These are phyloP conservation scores for Blastobotrys mokoenaii DNA, from an alignment of 805 yeast genomes.

Conservation along the genomic window DNA sequence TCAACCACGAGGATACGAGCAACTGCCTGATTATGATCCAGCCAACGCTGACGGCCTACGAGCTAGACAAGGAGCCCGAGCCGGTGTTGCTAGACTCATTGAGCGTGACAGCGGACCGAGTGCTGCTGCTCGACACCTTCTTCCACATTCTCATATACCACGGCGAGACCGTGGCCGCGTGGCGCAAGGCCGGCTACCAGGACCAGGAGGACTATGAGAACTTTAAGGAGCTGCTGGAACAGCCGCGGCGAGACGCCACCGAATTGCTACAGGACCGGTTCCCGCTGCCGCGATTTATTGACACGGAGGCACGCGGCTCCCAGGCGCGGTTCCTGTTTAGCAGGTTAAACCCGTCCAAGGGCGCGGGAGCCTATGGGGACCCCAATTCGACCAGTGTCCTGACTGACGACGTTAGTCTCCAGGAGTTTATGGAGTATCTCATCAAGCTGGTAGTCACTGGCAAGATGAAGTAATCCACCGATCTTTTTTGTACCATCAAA, in stretches of 20 bases:
- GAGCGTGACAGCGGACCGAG: slow-evolving; percentile 75
- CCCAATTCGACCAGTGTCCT: slow-evolving; percentile 62
- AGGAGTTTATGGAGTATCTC: slow-evolving; percentile 84
- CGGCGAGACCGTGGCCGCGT: slow-evolving; percentile 83
- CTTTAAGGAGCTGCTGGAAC: slow-evolving; percentile 71
- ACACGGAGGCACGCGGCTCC: slow-evolving; percentile 92
- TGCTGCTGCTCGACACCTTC: slow-evolving; percentile 80
- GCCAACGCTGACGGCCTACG: slow-evolving; percentile 81
- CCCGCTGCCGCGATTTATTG: slow-evolving; percentile 92
- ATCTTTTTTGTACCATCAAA: too few relatives aligned
- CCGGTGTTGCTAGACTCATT: slow-evolving; percentile 87
- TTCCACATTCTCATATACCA: slow-evolving; percentile 89
- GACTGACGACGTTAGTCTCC: slow-evolving; percentile 88
- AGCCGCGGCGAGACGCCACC: slow-evolving; percentile 84
- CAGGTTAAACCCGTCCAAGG: slow-evolving; percentile 82
- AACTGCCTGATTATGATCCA: slow-evolving; percentile 94
- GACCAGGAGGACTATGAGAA: slow-evolving; percentile 77
- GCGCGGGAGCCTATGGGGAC: slow-evolving; percentile 36
- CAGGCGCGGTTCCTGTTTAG: slow-evolving; percentile 92
- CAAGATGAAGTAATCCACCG: neutral
- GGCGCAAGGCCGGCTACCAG: slow-evolving; percentile 89
- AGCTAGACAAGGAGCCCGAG: slow-evolving; percentile 71
- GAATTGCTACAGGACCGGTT: slow-evolving; percentile 80
- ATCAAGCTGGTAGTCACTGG: slow-evolving; percentile 65
- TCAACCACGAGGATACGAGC: slow-evolving; percentile 77